Evolutionary conservation across 2,329 filamentous ascomycete genomes (phyloP).

Genomic region (Lachnellula suecica): DNA sequence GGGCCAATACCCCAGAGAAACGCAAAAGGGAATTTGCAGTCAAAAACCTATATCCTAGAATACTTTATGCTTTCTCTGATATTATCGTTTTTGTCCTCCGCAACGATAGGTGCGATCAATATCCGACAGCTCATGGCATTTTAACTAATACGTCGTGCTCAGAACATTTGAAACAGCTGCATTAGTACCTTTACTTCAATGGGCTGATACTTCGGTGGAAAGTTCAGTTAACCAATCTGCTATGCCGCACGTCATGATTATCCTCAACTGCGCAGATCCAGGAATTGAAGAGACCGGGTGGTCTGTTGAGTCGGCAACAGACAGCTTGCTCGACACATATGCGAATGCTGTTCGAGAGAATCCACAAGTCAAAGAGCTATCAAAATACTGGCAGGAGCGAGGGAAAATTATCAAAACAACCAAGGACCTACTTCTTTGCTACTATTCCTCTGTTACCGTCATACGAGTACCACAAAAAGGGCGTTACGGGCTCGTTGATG

Average conservation of each 20-base stretch:
- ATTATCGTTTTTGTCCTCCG: slow-evolving; percentile 1
- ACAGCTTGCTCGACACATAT: background rate
- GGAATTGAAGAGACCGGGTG: background rate
- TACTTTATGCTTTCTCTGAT: slow-evolving; percentile 1
- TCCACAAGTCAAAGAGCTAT: background rate
- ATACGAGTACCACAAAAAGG: slow-evolving; percentile 3
- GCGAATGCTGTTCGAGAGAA: background rate
- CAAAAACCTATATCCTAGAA: background rate
- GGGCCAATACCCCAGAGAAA: background rate
- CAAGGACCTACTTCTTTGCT: slow-evolving; percentile 3
- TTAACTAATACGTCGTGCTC: background rate
- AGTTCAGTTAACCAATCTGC: slow-evolving; percentile 6
- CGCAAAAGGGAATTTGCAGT: background rate
- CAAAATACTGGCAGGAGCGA: slow-evolving; percentile 1
- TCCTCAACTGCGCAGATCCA: slow-evolving; percentile 4
- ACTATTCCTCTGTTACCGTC: slow-evolving; percentile 6
- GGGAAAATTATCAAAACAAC: background rate
- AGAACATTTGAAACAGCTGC: slow-evolving; percentile 8
- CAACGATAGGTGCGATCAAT: background rate
- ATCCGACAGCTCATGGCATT: background rate
- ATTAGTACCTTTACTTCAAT: slow-evolving; percentile 9
- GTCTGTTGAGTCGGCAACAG: slow-evolving; percentile 3
- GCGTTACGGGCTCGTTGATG: background rate
- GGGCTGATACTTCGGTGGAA: slow-evolving; percentile 9
- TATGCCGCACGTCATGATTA: slow-evolving; percentile 11